Base-by-base conservation (phyloP, 768 basidiomycete genomes). In the Calocybe cyanea region DNA sequence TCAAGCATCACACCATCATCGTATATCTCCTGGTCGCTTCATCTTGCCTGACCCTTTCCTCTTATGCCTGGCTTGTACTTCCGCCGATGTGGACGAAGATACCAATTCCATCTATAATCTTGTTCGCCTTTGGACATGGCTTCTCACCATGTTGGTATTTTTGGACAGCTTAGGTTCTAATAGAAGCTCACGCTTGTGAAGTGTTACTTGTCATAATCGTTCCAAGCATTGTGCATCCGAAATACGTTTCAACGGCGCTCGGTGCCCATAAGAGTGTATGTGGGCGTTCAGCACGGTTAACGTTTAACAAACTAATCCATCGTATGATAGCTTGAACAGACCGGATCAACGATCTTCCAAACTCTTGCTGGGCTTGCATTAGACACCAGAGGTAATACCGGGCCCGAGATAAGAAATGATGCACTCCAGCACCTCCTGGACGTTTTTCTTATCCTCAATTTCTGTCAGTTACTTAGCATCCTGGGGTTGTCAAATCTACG, bases 181-280 rank as follows among this genome's bases (percentile, higher is more conserved):
- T 14, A 28, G 30, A 49, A 17, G 33, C 35, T 52, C 34, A 52
- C 25, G 56, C 19, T 32, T 31, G 35, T 13, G 23, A 30, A 87
- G 87, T 89, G 21, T 65, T 90, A 8, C 70, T 89, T 9, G 87
- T 85, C 7, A 71, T 90, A 13, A 69, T 90, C 25, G 87, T 89
- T 0, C 86, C 87, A 0, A 76, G 73, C 41, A 76, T 90, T 21
- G 85, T 90, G 0, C 75, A 80, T 6, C 52, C 74, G 15, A 84
- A 83, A 59, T 89, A 84, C 60, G 79, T 90, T 36, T 83, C 85
- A 1, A 89, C 88, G 1, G 85, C 85, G 4, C 69, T 90, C 0
- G 87, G 86, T 1, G 80, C 81, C 6, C 86, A 90, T 58, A 89
- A 90, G 60, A 80, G 81, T 58, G 87, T 87, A 65, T 50, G 82